A percentile compares a stretch with the other conserved stretches of the same genome.
phyloP scores from a whole-genome alignment of 179 eudicot genomes.

The Heliamphora pulchella region DNA sequence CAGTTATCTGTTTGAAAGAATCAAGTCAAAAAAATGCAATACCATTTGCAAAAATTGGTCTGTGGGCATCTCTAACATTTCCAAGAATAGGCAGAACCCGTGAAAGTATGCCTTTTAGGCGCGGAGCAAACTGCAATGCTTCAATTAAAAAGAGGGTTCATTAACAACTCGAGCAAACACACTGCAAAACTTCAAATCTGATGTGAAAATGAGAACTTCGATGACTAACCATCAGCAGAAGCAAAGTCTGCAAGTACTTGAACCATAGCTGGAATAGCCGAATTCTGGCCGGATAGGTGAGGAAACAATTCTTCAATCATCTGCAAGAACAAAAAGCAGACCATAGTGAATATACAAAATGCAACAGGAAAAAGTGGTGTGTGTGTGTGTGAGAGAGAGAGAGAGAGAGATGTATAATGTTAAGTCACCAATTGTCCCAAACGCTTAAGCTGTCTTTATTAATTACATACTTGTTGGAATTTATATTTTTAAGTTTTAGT shows the following conservation, averaged over 20 bases:
- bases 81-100: slow-evolving; percentile 90
- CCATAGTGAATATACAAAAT: background rate
- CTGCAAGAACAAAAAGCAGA: slow-evolving; percentile 29
- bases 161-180: slow-evolving; percentile 20
- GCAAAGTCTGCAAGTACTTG: slow-evolving; percentile 92
- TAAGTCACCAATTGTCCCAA: too few relatives aligned
- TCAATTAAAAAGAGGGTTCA: slow-evolving; percentile 25
- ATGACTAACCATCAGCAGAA: slow-evolving; percentile 60
- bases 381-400: background rate
- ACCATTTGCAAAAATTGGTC: slow-evolving; percentile 93
- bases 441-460: too few relatives aligned
- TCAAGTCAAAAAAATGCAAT: slow-evolving; percentile 18
- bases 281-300: slow-evolving; percentile 70
- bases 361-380: background rate
- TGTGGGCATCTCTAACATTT: slow-evolving; percentile 68
- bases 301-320: slow-evolving; percentile 92
- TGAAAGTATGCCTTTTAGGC: slow-evolving; percentile 78
- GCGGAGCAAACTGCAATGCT: slow-evolving; percentile 91
- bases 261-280: slow-evolving; percentile 89
- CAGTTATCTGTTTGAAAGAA: background rate
- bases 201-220: background rate
- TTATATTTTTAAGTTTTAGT: too few relatives aligned
- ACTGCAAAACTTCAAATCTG: slow-evolving; percentile 3
- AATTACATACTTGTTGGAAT: too few relatives aligned
- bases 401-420: too few relatives aligned